A percentile compares a stretch with the other conserved stretches of the same genome.
These are phyloP conservation scores for Physaria fendleri DNA, from an alignment of 345 rosid genomes.

Conservation along the genomic window DNA sequence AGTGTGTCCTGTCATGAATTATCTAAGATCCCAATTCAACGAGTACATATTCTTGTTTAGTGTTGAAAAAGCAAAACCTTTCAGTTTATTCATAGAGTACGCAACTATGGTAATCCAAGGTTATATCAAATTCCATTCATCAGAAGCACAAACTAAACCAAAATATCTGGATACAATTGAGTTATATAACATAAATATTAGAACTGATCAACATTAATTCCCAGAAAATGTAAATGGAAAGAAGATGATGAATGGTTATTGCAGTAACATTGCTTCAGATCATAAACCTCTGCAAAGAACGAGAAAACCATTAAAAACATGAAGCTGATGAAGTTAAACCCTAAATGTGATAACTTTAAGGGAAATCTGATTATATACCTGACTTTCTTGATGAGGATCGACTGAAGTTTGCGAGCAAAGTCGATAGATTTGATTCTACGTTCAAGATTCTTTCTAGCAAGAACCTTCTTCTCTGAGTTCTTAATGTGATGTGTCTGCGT, in stretches of 20 bases:
- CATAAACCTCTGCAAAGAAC: constrained; percentile 28
- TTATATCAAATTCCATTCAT: constrained; percentile 8
- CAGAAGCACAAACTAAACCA: not conserved
- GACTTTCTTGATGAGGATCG: constrained; percentile 71
- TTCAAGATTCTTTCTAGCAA: constrained; percentile 72
- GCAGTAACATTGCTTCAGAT: not conserved
- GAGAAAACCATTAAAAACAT: constrained; percentile 1
- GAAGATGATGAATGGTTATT: constrained; percentile 6
- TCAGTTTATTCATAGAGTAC: constrained; percentile 2
- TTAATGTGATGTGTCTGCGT: constrained; percentile 61
- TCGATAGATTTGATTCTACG: constrained; percentile 63
- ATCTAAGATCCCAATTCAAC: not conserved
- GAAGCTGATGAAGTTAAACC: too few species aligned
- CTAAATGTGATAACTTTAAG: not conserved
- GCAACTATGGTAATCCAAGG: not conserved
- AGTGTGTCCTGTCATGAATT: not conserved
- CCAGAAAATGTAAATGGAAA: constrained; percentile 2
- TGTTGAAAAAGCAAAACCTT: not conserved
- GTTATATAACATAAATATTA: constrained; percentile 9
- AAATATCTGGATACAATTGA: not conserved
- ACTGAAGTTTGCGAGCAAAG: constrained; percentile 66
- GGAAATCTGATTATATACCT: constrained; percentile 28
- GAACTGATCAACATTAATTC: constrained; percentile 3
- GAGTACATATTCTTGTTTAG: not conserved
- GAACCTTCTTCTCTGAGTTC: constrained; percentile 88